Conservation (phyloP, 768 basidiomycete genomes). For the Multifurca ochricompacta region DNA sequence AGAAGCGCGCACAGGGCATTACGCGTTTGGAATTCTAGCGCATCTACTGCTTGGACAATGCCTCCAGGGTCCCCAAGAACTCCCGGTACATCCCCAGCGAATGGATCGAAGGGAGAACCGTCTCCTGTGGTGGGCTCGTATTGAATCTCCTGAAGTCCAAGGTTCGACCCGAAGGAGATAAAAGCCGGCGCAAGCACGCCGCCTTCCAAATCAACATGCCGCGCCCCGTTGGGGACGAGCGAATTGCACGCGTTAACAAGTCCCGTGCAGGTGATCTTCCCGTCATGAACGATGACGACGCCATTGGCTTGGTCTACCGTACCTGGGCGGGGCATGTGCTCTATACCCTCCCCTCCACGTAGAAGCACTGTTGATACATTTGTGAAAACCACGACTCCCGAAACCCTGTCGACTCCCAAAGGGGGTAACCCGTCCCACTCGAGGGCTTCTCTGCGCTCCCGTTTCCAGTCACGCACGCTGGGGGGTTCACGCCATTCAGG, state of each 20-base stretch:
- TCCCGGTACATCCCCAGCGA: constrained; percentile 34
- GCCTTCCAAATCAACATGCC: constrained; percentile 49
- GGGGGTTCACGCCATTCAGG: constrained; percentile 30
- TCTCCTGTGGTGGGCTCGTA: constrained; percentile 54
- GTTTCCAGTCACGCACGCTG: constrained; percentile 46
- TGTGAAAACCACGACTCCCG: constrained; percentile 40
- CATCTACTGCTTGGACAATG: constrained; percentile 57
- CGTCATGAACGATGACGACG: constrained; percentile 44
- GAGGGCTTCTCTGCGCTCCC: constrained; percentile 50
- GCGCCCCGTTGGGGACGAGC: constrained; percentile 3
- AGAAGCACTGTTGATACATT: constrained; percentile 40
- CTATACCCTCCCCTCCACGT: constrained; percentile 6
- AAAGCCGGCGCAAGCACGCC: constrained; percentile 58
- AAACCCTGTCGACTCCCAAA: constrained; percentile 33
- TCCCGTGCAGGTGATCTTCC: constrained; percentile 44
- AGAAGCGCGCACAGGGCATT: constrained; percentile 26
- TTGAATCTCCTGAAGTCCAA: constrained; percentile 61
- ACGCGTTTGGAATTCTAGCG: constrained; percentile 40
- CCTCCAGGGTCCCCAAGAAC: constrained; percentile 37
- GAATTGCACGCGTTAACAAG: constrained; percentile 19
- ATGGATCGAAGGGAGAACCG: constrained; percentile 45
- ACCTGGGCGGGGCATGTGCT: constrained; percentile 17
- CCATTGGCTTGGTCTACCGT: constrained; percentile 12
- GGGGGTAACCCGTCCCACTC: constrained; percentile 65
- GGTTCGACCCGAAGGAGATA: constrained; percentile 50